Percentiles rank a stretch among this genome's conserved stretches.
These are phyloP conservation scores for Botrytis sinoallii DNA, from an alignment of 2,329 filamentous ascomycete species.

Conservation along the genomic window DNA sequence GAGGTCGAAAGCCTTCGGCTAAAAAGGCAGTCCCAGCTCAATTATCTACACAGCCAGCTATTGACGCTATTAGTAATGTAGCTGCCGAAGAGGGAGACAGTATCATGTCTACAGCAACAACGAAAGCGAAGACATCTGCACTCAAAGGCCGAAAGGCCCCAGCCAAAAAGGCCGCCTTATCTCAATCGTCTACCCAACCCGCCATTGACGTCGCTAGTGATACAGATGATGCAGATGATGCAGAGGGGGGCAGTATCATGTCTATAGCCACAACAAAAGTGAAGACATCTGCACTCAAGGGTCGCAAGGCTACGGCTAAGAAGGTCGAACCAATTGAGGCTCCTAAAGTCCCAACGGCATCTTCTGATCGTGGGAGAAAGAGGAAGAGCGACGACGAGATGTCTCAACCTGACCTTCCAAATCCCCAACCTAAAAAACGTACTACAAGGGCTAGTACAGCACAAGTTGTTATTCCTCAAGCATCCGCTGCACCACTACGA, in stretches of 20 bases:
- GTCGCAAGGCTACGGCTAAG: slow-evolving; percentile 42
- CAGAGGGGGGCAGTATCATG: slow-evolving; percentile 52
- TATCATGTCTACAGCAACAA: slow-evolving; percentile 33
- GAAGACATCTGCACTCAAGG: not conserved
- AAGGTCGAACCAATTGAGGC: slow-evolving; percentile 54
- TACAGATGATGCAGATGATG: not conserved
- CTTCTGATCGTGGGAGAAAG: slow-evolving; percentile 30
- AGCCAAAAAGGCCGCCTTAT: slow-evolving; percentile 49
- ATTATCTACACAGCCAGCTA: slow-evolving; percentile 55
- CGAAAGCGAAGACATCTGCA: not conserved
- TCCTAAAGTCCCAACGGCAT: slow-evolving; percentile 38
- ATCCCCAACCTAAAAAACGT: slow-evolving; percentile 42
- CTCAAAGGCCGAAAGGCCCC: slow-evolving; percentile 34
- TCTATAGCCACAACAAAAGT: slow-evolving; percentile 7
- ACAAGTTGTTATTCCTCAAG: slow-evolving; percentile 52
- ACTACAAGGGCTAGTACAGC: slow-evolving; percentile 36
- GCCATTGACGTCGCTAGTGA: too few species aligned
- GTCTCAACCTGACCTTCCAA: slow-evolving; percentile 21
- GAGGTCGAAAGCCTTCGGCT: slow-evolving; percentile 41
- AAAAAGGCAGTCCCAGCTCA: slow-evolving; percentile 66
- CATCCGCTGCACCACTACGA: slow-evolving; percentile 46
- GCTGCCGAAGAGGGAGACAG: slow-evolving; percentile 61
- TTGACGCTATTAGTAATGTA: too few species aligned
- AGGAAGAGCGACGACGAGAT: slow-evolving; percentile 31
- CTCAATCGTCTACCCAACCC: too few species aligned